Evolutionary conservation across 768 basidiomycete genomes (phyloP), one percentile per base, ranked within the genome.

Genomic region (Suillus cothurnatus): DNA sequence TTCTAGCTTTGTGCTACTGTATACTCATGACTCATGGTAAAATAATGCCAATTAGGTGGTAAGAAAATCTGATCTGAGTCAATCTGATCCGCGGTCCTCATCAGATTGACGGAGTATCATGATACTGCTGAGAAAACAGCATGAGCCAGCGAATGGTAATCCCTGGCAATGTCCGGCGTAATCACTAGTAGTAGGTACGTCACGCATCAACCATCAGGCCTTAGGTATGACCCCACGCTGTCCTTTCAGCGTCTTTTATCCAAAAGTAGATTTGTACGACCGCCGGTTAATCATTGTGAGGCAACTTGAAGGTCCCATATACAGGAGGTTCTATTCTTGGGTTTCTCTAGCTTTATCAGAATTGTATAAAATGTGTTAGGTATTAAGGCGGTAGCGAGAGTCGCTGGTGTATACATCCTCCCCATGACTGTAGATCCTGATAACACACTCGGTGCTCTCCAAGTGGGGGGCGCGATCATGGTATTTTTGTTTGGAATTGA

Each of bases 401-500:
- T 26, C 5, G 57, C 38, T 38, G 23, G 23, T 19, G 5, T 8
- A 8, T 28, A 17, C 9, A 38, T 39, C 23, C 15, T 26, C n/a
- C 26, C 17, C 57, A 39, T 58, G 57, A 1, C 23, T 12, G 17
- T 58, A 17, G 28, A 38, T 17, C 57, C 32, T 6, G 28, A 39
- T 19, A 1, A 58, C 17, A 58, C 57, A 21, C 57, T 65, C 23
- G 74, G 74, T n/a, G 72, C 72, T 9, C 61, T 74, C n/a, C 68
- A 71, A 58, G 69, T 74, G 62, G 74, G 74, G 21, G 67, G 68
- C 43, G 19, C 72, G 11, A 39, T 72, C 23, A 71, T 72, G 11
- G 68, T 68, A 6, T 71, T 67, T 34, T 68, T 76, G 3, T 76
- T 71, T 45, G 74, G 74, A 4, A 23, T 76, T 14, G 65, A 66